Evolutionary conservation across 768 basidiomycete species (phyloP), one percentile per base, ranked within the genome.

Genomic region (Suillus plorans): DNA sequence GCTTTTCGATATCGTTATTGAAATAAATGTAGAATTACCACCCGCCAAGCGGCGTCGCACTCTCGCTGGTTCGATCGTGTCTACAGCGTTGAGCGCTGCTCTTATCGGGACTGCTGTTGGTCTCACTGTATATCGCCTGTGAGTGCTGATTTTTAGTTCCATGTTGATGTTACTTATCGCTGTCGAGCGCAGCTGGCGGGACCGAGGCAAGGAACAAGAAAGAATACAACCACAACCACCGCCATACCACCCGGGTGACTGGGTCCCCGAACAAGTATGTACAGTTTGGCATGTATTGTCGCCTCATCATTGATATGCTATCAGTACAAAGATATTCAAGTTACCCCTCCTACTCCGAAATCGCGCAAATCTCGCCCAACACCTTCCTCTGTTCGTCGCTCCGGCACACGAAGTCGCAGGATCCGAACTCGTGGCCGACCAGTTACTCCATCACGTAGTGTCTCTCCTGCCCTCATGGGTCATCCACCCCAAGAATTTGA

Each of bases 81-180:
- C 91, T 18, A 91, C 91, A 39, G 92, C 93, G 63, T 80, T 94
- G 77, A 91, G 85, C 78, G 92, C 92, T 68, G 93, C 91, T 55
- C 84, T 95, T 64, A 91, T 95, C 66, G 91, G 92, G 64, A 89
- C 91, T 25, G 93, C 93, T 18, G 92, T 95, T 60, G 92, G 92
- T 65, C 82, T 94, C 67, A 92, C 92, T 53, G 91, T 93, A 49
- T 95, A 93, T 79, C 86, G 91, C 76, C 80, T 94, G 92, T 94
- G 74, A 80, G 91, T 84, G 41, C 44, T 37, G 14, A 49, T 58
- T 14, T 42, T 47, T 36, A 4, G 57, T 57, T 22, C 25, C 42
- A 64, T 36, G 56, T 50, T 16, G 44, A 36, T 34, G 61, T 62
- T 25, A 58, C 50, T 12, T 64, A 60, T 65, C 65, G 16, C 4